phyloP scores from a whole-genome alignment of 108 stramenopile genomes.

The Fistulifera solaris region DNA sequence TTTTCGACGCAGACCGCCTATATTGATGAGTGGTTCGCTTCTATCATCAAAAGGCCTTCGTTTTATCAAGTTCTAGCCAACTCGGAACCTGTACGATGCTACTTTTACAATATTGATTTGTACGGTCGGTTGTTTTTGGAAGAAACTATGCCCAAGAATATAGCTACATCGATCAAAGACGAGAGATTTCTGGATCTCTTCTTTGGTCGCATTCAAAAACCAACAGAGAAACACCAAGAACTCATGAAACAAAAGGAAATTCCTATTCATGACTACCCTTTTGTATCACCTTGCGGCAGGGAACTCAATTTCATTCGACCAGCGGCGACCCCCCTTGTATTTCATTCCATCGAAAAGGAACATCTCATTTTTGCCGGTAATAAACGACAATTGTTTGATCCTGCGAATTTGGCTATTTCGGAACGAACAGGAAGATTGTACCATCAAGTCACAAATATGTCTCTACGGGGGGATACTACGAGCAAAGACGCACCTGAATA shows the following conservation, averaged over 20 bases:
- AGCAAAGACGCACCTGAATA: constrained; percentile 7
- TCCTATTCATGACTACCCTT: constrained; percentile 26
- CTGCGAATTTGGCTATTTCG: constrained; percentile 20
- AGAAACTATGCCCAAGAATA: constrained; percentile 44
- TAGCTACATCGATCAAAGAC: constrained; percentile 45
- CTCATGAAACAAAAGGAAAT: constrained; percentile 9
- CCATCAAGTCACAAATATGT: constrained; percentile 9
- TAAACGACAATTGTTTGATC: constrained; percentile 20
- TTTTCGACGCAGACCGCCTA: no score
- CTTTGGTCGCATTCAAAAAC: constrained; percentile 19
- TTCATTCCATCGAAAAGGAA: constrained; percentile 19
- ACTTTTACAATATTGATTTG: constrained; percentile 44
- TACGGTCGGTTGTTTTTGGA: constrained; percentile 39
- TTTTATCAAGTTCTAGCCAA: no score
- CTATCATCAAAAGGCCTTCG: no score
- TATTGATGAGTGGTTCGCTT: no score
- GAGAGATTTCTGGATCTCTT: constrained; percentile 37
- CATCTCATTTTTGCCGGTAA: constrained; percentile 21
- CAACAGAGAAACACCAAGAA: neutral
- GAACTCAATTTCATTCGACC: constrained; percentile 45
- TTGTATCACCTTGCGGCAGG: constrained; percentile 30
- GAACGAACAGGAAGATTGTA: constrained; percentile 24
- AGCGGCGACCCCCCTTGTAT: constrained; percentile 41
- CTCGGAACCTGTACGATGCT: constrained; percentile 10
- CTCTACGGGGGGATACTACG: neutral